A percentile compares a stretch with the other conserved stretches of the same genome.
phyloP scores from a whole-genome alignment of 1,284 basidiomycete genomes.

The Stygiomarasmius scandens region DNA sequence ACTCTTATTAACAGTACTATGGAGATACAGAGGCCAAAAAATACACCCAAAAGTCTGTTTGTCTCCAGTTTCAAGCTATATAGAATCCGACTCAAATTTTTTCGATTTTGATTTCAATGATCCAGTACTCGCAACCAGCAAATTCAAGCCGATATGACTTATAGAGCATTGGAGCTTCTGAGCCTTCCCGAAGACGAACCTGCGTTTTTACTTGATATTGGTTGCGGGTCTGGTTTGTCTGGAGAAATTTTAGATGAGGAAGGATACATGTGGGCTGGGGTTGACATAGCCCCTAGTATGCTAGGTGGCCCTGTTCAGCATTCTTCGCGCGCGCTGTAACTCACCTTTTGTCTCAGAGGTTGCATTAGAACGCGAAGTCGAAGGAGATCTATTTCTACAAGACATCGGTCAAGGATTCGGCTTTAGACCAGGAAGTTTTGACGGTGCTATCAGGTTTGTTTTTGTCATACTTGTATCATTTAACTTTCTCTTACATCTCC shows the following conservation, averaged over 20 bases:
- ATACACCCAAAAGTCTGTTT: constrained; percentile 89
- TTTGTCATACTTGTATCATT: constrained; percentile 1
- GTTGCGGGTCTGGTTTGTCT: constrained; percentile 97
- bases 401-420: constrained; percentile 94
- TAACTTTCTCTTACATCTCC: background rate
- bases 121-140: constrained; percentile 91
- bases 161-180: constrained; percentile 91
- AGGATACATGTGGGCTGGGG: constrained; percentile 93
- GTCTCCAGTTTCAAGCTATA: constrained; percentile 8
- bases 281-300: constrained; percentile 98
- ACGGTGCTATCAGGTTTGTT: constrained; percentile 91
- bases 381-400: constrained; percentile 91
- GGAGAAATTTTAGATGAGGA: constrained; percentile 96
- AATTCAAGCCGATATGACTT: constrained; percentile 98
- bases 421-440: constrained; percentile 95
- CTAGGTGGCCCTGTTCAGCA: constrained; percentile 67
- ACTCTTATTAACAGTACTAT: constrained; percentile 81
- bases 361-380: constrained; percentile 89
- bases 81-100: background rate
- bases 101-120: constrained; percentile 4
- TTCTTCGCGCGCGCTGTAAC: background rate
- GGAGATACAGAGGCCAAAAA: constrained; percentile 94
- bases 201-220: constrained; percentile 91
- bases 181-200: constrained; percentile 79
- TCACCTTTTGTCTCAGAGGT: constrained; percentile 65